Percentiles rank a stretch among this genome's conserved stretches.
phyloP scores from a whole-genome alignment of 441 rosid genomes.

The Viola pubescens region DNA sequence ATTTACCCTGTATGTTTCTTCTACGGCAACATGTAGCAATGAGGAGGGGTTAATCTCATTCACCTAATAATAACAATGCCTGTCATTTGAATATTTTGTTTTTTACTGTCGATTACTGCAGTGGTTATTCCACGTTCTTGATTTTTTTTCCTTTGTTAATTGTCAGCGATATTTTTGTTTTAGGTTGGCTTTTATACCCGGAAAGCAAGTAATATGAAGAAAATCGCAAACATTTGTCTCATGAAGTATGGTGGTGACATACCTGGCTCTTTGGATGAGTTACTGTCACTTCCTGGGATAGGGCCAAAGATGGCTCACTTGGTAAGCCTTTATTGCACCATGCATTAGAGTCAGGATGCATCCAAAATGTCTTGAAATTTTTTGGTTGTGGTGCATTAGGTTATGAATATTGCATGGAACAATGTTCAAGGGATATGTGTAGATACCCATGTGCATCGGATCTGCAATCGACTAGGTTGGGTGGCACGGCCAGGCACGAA shows the following conservation, averaged over 20 bases:
- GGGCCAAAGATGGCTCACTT: conserved; percentile 99
- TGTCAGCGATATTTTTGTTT: neutral
- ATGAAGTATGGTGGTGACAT: conserved; percentile 72
- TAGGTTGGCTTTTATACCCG: conserved; percentile 91
- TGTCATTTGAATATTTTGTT: neutral
- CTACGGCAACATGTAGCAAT: conserved; percentile 8
- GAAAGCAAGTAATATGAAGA: conserved; percentile 83
- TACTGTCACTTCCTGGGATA: conserved; percentile 84
- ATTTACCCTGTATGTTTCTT: conserved; percentile 66
- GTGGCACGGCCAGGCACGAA: conserved; percentile 60
- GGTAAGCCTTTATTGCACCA: conserved; percentile 35
- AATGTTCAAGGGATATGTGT: conserved; percentile 90
- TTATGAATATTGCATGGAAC: conserved; percentile 85
- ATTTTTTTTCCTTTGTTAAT: neutral
- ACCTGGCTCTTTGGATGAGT: conserved; percentile 77
- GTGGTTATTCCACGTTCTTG: conserved; percentile 4
- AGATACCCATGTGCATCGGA: conserved; percentile 94
- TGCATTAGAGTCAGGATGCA: conserved; percentile 5
- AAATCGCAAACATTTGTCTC: conserved; percentile 77
- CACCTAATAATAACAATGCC: neutral
- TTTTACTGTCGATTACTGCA: neutral
- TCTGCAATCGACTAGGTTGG: conserved; percentile 94
- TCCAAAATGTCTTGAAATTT: neutral
- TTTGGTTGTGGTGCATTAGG: conserved; percentile 35
- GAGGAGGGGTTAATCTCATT: conserved; percentile 12